Evolutionary conservation across 2,329 filamentous ascomycete species (phyloP), one percentile per base, ranked within the genome.

Genomic region (Chaetomiaceae sp.): DNA sequence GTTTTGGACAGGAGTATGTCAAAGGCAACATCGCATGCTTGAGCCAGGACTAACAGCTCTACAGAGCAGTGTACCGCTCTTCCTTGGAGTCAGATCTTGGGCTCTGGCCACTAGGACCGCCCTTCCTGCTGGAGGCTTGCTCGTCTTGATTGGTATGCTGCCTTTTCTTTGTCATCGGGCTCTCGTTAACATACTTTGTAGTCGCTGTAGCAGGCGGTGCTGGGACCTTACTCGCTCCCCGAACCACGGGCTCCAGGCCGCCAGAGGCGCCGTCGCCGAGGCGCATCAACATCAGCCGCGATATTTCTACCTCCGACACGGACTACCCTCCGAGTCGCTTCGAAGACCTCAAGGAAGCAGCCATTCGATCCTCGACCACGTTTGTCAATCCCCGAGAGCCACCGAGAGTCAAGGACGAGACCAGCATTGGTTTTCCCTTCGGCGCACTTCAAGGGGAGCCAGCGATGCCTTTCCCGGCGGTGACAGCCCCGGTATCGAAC

Each of bases 1-100:
- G n/a, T 63, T 80, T 29, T 83, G 80, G 80, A 78, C 74, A 47
- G 77, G 69, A 60, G 78, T 81, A 63, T 65, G 78, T 75, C 25
- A 3, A 31, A 31, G 12, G 8, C 23, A 8, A 1, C 19, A 11
- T n/a, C 4, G 1, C 6, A 14, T 6, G 6, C 11, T 17, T 14
- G 5, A 38, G 17, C 3, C 11, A 4, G 14, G 14, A 29, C 61
- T 60, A 45, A 61, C 59, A 57, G 61, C 40, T 59, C 40, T 45
- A 12, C 56, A 82, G 78, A 71, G 73, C 54, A 83, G 80, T 60
- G 70, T 76, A 7, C 70, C 75, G 8, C 70, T 82, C 65, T 68
- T 79, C 46, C 64, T 83, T 7, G 80, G 79, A 31, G 68, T 76
- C 39, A 60, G 59, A 17, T 67, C 67, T 4, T 69, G 75, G 14